These are phyloP conservation scores for Leccinum boreale DNA, from an alignment of 768 basidiomycete genomes.

Conservation along the genomic window DNA sequence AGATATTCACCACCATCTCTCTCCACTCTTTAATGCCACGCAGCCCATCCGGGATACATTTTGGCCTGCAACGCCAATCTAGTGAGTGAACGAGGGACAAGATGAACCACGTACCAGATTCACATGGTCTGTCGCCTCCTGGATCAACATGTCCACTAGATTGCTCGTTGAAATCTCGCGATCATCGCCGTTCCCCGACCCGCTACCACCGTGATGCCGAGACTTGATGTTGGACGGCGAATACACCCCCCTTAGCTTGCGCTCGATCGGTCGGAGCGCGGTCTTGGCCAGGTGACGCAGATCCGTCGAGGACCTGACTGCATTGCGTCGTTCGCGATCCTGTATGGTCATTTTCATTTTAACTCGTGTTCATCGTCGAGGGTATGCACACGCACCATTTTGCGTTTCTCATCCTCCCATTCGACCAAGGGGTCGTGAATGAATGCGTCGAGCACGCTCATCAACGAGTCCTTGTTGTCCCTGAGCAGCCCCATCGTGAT, in stretches of 20 bases:
- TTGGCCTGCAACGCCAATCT: constrained; percentile 48
- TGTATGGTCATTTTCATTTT: constrained; percentile 12
- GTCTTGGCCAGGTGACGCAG: constrained; percentile 66
- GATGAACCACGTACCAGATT: constrained; percentile 57
- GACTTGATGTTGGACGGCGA: constrained; percentile 44
- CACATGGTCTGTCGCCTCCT: constrained; percentile 71
- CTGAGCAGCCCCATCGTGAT: constrained; percentile 84
- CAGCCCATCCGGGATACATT: constrained; percentile 91
- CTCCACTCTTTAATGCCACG: constrained; percentile 55
- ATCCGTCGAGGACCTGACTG: constrained; percentile 50
- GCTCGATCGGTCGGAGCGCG: constrained; percentile 77
- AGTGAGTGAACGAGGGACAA: background rate
- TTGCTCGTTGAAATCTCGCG: constrained; percentile 70
- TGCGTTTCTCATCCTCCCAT: constrained; percentile 84
- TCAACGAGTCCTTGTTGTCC: constrained; percentile 87
- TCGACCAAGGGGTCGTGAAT: constrained; percentile 96
- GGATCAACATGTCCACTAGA: constrained; percentile 87
- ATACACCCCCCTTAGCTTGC: constrained; percentile 77
- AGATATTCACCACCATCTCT: background rate
- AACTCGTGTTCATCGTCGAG: background rate
- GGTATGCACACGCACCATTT: constrained; percentile 40
- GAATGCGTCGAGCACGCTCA: constrained; percentile 95
- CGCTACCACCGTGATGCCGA: constrained; percentile 29
- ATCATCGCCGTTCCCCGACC: constrained; percentile 26
- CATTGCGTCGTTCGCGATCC: constrained; percentile 49